Base-by-base conservation (phyloP, 2,329 filamentous ascomycete genomes). In the Mariannaea elegans region DNA sequence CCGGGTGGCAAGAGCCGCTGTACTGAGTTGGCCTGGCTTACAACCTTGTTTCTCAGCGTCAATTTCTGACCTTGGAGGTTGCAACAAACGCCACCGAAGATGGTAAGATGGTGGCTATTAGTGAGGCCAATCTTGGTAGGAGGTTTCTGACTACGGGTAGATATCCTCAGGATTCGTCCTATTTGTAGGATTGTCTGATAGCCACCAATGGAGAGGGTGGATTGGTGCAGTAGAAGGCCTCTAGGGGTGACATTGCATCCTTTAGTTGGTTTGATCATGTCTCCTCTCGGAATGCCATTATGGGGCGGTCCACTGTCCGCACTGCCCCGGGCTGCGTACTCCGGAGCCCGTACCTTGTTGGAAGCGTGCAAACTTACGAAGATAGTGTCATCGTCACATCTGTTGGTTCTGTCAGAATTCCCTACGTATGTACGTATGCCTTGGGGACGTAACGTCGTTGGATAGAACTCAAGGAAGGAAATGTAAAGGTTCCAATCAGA, bases 301-400 rank as follows among this genome's bases (percentile, higher is more conserved):
- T 70, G 56, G 53, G 53, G 45, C 39, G 52, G 41, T 21, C 51
- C 51, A 54, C 39, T 42, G 52, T 46, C 46, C 59, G 48, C 56
- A 46, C 42, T 38, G 54, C 48, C 46, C 49, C 52, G 12, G 65
- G 51, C 41, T 39, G 56, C 53, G 24, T 27, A 5, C 24, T 27
- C 24, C 6, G 5, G 6, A 9, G 6, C 24, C 24, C 24, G 56
- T 62, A 55, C 55, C 53, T 56, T 54, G 36, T 59, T 34, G 62
- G 38, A 59, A 31, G 49, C 56, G 62, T 66, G 62, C 58, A 67
- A 70, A 65, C 47, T 46, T 56, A 61, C 64, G 53, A 64, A 59
- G 24, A 70, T 70, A 65, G 65, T 67, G 66, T 70, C 67, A 70
- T 67, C 65, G 56, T 47, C 31, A 56, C 58, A 48, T 50, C 32